Conservation (phyloP, 2,329 filamentous ascomycete species). For the Knufia fluminis region DNA sequence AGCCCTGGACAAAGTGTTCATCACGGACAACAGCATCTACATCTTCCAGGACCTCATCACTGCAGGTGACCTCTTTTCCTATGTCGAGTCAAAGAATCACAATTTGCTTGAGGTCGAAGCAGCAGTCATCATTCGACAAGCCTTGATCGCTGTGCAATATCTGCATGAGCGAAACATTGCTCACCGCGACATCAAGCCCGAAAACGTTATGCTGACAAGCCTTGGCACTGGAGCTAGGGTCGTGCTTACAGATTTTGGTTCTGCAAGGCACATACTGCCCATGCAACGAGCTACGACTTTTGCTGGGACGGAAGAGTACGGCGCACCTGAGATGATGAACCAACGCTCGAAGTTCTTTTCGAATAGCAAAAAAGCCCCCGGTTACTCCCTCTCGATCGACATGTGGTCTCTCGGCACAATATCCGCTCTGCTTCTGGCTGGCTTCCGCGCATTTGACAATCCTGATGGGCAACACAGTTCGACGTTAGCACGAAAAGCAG, state of each 20-base stretch:
- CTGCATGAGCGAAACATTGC: conserved; percentile 47
- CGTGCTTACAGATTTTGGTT: conserved; percentile 54
- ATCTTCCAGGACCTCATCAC: conserved; percentile 53
- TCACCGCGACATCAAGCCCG: conserved; percentile 55
- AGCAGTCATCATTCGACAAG: conserved; percentile 46
- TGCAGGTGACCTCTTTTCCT: conserved; percentile 53
- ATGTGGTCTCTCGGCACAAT: conserved; percentile 55
- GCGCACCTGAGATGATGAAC: conserved; percentile 48
- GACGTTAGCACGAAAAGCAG: conserved; percentile 30
- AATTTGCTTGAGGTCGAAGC: conserved; percentile 42
- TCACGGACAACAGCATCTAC: conserved; percentile 46
- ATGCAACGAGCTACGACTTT: conserved; percentile 43
- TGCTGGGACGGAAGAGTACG: conserved; percentile 49
- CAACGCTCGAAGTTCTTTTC: conserved; percentile 21
- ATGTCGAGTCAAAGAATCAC: conserved; percentile 42
- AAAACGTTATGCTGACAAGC: conserved; percentile 53
- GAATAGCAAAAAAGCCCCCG: not conserved
- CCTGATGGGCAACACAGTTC: conserved; percentile 24
- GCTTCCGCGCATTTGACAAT: conserved; percentile 39
- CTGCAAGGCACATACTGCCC: conserved; percentile 34
- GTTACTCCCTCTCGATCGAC: conserved; percentile 50
- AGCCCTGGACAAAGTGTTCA: conserved; percentile 47
- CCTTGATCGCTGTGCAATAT: conserved; percentile 50
- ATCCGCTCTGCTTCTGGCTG: conserved; percentile 43
- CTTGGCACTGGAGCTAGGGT: conserved; percentile 42